Evolutionary conservation across 2,329 filamentous ascomycete species (phyloP).

Genomic region (Penicillium sp.): DNA sequence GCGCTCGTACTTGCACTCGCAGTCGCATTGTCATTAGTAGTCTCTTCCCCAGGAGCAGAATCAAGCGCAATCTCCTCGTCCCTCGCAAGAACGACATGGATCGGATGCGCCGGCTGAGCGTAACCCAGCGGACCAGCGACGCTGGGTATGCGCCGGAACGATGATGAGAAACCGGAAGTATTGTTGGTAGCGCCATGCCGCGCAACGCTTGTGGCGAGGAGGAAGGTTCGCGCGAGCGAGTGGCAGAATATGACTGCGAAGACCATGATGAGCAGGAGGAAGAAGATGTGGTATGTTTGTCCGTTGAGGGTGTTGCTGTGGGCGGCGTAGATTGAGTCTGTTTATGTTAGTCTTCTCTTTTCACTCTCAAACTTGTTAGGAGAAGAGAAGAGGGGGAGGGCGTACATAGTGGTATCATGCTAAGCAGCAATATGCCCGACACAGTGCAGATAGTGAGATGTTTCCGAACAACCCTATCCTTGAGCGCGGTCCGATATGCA

Average conservation of each 20-base stretch:
- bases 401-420: conserved; percentile 65
- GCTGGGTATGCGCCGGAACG: conserved; percentile 39
- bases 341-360: background rate
- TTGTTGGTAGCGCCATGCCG: conserved; percentile 18
- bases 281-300: conserved; percentile 72
- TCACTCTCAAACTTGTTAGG: background rate
- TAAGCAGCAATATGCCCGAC: conserved; percentile 59
- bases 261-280: conserved; percentile 72
- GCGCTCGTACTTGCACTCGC: conserved; percentile 33
- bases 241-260: conserved; percentile 78
- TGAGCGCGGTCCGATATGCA: conserved; percentile 15
- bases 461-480: conserved; percentile 18
- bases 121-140: conserved; percentile 61
- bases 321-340: conserved; percentile 70
- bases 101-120: conserved; percentile 67
- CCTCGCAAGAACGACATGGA: conserved; percentile 68
- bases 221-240: conserved; percentile 67
- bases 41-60: background rate
- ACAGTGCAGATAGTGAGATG: conserved; percentile 6
- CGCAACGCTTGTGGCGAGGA: conserved; percentile 54
- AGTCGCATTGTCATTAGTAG: conserved; percentile 32
- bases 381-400: conserved; percentile 24
- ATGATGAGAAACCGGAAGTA: conserved; percentile 5
- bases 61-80: conserved; percentile 63
- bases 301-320: conserved; percentile 61